Percentiles rank a stretch among this genome's conserved stretches.
Conservation (phyloP, 768 basidiomycete genomes). For the Gelatoporia subvermispora region DNA sequence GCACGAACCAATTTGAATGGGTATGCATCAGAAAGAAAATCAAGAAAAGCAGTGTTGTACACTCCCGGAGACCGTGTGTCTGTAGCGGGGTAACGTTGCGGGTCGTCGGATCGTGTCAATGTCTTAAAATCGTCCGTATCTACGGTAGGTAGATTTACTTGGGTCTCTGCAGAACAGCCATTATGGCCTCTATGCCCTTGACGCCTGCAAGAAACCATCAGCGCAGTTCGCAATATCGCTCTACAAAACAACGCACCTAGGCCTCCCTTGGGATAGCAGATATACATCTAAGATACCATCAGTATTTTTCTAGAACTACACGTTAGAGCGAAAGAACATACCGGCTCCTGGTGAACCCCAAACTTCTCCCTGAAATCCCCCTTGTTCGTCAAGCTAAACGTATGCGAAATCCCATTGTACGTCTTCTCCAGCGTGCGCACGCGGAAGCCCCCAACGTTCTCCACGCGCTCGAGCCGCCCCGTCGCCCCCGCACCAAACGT, state of each 20-base stretch:
- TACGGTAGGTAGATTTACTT: constrained; percentile 15
- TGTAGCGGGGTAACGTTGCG: too few species aligned
- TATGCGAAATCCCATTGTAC: constrained; percentile 31
- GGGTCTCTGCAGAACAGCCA: constrained; percentile 26
- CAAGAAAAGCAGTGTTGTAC: too few species aligned
- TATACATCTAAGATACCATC: constrained; percentile 20
- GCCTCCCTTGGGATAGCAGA: constrained; percentile 29
- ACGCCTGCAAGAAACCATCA: constrained; percentile 14
- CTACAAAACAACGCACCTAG: constrained; percentile 14
- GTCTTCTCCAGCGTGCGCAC: constrained; percentile 34
- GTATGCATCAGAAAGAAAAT: too few species aligned
- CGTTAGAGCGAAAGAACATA: constrained; percentile 11
- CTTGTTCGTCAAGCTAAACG: constrained; percentile 32
- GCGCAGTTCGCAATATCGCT: background rate
- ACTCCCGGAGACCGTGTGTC: too few species aligned
- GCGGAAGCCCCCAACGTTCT: constrained; percentile 29
- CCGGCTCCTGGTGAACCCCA: constrained; percentile 28
- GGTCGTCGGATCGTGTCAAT: too few species aligned
- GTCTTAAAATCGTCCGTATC: too few species aligned
- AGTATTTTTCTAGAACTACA: background rate
- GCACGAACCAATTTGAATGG: too few species aligned
- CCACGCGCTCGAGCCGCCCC: constrained; percentile 24
- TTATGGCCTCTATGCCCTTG: constrained; percentile 30
- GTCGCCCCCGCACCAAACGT: constrained; percentile 39
- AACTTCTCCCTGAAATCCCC: constrained; percentile 36